Percentiles rank a stretch among this genome's conserved stretches.
Evolutionary conservation across 768 basidiomycete species (phyloP).

Genomic region (Tephrocybe rancida): DNA sequence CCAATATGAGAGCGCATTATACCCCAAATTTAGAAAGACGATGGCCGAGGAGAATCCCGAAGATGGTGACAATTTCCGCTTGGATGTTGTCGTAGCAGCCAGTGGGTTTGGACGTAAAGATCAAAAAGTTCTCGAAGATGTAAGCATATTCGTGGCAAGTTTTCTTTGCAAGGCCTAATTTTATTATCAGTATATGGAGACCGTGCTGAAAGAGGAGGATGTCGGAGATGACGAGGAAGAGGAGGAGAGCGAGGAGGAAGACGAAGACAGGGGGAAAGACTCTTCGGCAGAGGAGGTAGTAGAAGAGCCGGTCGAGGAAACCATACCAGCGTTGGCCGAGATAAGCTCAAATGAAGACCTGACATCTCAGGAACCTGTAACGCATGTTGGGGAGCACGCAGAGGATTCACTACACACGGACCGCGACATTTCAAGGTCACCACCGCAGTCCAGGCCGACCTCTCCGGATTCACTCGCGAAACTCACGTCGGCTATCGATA

Average conservation of each 20-base stretch:
- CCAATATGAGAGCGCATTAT: constrained; percentile 87
- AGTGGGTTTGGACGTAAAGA: constrained; percentile 91
- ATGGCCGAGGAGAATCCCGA: constrained; percentile 46
- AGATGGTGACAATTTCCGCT: constrained; percentile 56
- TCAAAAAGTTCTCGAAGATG: constrained; percentile 83
- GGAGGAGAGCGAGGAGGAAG: constrained; percentile 39
- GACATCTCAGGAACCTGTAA: not conserved
- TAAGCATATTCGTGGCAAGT: constrained; percentile 37
- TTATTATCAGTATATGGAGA: constrained; percentile 66
- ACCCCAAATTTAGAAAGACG: constrained; percentile 80
- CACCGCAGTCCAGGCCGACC: constrained; percentile 50
- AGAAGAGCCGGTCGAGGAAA: constrained; percentile 19
- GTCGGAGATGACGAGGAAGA: constrained; percentile 34
- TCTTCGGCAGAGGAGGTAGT: constrained; percentile 33
- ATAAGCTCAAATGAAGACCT: not conserved
- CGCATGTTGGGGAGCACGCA: not conserved
- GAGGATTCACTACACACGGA: constrained; percentile 16
- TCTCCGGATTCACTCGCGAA: constrained; percentile 46
- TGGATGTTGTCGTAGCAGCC: constrained; percentile 92
- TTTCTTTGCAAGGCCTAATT: constrained; percentile 12
- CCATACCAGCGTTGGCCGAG: not conserved
- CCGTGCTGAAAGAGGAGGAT: constrained; percentile 37
- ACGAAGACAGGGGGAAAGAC: constrained; percentile 34
- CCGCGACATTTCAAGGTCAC: constrained; percentile 47
- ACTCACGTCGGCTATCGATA: constrained; percentile 41